A percentile compares a stretch with the other conserved stretches of the same genome.
These are phyloP conservation scores for Trichothecium sympodiale DNA, from an alignment of 2,329 filamentous ascomycete genomes.

Conservation along the genomic window DNA sequence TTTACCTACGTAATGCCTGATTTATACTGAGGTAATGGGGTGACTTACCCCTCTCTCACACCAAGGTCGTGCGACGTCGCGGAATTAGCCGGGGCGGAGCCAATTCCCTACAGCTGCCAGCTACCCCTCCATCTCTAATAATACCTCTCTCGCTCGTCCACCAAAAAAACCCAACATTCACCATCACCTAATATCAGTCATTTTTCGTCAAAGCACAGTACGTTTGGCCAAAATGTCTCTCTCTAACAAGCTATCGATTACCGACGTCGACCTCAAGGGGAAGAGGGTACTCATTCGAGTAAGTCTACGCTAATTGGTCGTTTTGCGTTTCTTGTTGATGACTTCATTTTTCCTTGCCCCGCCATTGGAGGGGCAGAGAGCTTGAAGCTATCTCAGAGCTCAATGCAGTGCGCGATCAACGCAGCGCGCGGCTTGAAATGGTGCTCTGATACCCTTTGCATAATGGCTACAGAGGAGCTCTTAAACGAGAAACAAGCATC, in stretches of 20 bases:
- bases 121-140: not conserved
- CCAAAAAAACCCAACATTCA: slow-evolving; percentile 10
- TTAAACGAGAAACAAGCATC: no score
- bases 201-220: slow-evolving; percentile 3
- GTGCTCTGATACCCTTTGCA: no score
- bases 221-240: slow-evolving; percentile 68
- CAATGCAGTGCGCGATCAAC: no score
- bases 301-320: slow-evolving; percentile 33
- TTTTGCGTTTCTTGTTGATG: not conserved
- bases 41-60: no score
- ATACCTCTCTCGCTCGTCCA: slow-evolving; percentile 8
- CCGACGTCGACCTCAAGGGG: slow-evolving; percentile 91
- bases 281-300: slow-evolving; percentile 97
- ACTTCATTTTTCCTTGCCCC: slow-evolving; percentile 13
- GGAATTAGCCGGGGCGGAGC: no score
- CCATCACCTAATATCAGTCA: slow-evolving; percentile 3
- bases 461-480: no score
- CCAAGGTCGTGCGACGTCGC: no score
- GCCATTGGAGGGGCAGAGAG: slow-evolving; percentile 11
- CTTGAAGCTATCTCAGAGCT: not conserved
- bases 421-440: no score
- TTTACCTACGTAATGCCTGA: no score
- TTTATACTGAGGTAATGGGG: no score
- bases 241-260: slow-evolving; percentile 94
- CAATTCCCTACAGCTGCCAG: no score